Base-by-base conservation (phyloP, 305 asterid species). In the Lippia alba region DNA sequence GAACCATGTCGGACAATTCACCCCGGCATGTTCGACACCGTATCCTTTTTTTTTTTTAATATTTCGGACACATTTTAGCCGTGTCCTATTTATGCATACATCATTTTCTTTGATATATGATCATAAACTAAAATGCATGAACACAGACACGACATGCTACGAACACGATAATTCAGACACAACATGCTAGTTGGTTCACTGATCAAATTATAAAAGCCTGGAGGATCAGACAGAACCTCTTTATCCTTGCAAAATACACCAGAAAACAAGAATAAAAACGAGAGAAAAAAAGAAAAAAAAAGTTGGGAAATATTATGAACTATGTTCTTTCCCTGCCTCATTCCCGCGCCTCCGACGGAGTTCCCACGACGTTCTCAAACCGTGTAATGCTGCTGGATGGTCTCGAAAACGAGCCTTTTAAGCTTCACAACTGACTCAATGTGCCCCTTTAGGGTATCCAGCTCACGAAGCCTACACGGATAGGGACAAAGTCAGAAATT, bases 381-480 rank as follows among this genome's bases (percentile, higher is more conserved):
- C 0, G 88, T 83, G 79, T 83, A 83, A 72, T 81, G 83, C 76
- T 83, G 88, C 75, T 78, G 83, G 33, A 83, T 83, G 8, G 85
- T 80, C 56, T 83, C 88, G 2, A 83, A 73, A 66, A 80, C 82
- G 58, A 83, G 80, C n/a, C 88, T 85, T 48, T 83, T 83, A 2
- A 83, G 88, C 76, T 83, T 81, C 77, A 83, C 84, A 0, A 83
- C 88, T 0, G 88, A 83, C 69, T 83, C 88, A 0, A 83, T 85
- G 12, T 83, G 88, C 4, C 88, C 88, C 78, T 83, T 83, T 40
- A 83, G 88, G 0, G 88, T 83, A 33, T 80, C 78, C 78, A 83
- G 60, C 77, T 83, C 88, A 5, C 88, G 85, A 16, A 83, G 82
- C 88, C 87, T 83, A 48, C 40, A 69, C 48, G 61, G 18, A 6